A percentile compares a stretch with the other conserved stretches of the same genome.
These are phyloP conservation scores for Posidonia australis DNA, from an alignment of 106 monocot species.

Conservation along the genomic window DNA sequence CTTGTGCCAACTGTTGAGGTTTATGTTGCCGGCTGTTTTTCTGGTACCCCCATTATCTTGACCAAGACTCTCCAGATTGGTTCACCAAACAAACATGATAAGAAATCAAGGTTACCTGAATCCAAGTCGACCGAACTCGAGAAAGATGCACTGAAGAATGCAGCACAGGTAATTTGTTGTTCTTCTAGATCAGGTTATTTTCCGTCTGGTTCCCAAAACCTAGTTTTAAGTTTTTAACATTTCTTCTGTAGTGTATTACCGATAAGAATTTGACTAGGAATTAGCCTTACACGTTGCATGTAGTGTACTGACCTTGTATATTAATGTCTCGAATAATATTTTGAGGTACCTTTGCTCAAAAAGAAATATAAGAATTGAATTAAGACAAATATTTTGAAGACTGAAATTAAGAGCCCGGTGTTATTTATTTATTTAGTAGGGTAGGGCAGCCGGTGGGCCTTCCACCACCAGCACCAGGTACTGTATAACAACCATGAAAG, in stretches of 20 bases:
- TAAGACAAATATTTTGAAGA: no score
- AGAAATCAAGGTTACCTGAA: constrained; percentile 21
- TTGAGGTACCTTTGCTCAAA: no score
- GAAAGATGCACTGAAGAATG: constrained; percentile 9
- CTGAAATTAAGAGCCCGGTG: no score
- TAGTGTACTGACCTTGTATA: no score
- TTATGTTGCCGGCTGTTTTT: constrained; percentile 42
- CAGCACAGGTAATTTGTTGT: constrained; percentile 11
- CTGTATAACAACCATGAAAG: no score
- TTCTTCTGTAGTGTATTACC: background rate
- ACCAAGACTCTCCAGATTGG: constrained; percentile 30
- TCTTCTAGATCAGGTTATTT: background rate
- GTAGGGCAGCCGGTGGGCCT: no score
- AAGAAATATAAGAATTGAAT: no score
- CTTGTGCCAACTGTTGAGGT: constrained; percentile 36
- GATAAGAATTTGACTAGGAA: no score
- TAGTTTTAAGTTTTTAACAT: background rate
- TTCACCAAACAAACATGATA: constrained; percentile 7
- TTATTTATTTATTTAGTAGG: no score
- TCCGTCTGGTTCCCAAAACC: background rate
- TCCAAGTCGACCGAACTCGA: constrained; percentile 4
- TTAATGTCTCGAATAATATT: no score
- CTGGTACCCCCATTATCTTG: constrained; percentile 40
- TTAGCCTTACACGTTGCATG: no score
- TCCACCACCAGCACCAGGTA: no score